A percentile compares a stretch with the other conserved stretches of the same genome.
These are phyloP conservation scores for Phytophthora pluvialis DNA, from an alignment of 352 stramenopile species.

Conservation along the genomic window DNA sequence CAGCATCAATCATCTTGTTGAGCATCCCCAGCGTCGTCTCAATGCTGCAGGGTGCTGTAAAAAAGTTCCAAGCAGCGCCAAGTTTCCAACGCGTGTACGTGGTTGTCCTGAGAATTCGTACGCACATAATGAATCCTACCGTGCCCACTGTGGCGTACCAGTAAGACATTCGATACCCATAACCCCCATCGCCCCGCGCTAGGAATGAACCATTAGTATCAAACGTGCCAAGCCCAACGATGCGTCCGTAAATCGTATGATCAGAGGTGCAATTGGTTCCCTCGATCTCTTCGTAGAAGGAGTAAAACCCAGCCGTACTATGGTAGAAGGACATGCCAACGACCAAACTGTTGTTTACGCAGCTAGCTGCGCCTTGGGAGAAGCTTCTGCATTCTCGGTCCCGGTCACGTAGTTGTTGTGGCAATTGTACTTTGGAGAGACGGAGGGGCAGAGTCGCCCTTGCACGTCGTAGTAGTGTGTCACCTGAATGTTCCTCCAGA, in stretches of 20 bases:
- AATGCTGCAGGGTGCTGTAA: not conserved
- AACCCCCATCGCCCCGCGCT: slow-evolving; percentile 1
- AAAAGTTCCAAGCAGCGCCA: not conserved
- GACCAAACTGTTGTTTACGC: slow-evolving; percentile 3
- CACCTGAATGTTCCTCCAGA: slow-evolving; percentile 6
- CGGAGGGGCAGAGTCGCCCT: slow-evolving; percentile 1
- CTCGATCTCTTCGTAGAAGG: slow-evolving; percentile 23
- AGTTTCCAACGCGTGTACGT: slow-evolving; percentile 7
- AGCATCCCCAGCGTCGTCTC: not conserved
- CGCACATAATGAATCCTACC: slow-evolving; percentile 16
- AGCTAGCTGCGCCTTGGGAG: not conserved
- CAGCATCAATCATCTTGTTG: not conserved
- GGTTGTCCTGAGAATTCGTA: slow-evolving; percentile 11
- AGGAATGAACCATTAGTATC: slow-evolving; percentile 23
- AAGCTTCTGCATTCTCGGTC: slow-evolving; percentile 3
- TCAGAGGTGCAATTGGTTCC: slow-evolving; percentile 19
- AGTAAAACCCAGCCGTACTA: slow-evolving; percentile 24
- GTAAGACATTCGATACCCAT: slow-evolving; percentile 17
- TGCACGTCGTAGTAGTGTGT: slow-evolving; percentile 2
- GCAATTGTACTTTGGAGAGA: slow-evolving; percentile 15
- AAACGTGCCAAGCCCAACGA: slow-evolving; percentile 14
- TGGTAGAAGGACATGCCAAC: slow-evolving; percentile 23
- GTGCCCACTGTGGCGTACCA: slow-evolving; percentile 11
- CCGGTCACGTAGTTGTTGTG: slow-evolving; percentile 9
- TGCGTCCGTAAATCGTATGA: slow-evolving; percentile 15